Evolutionary conservation across 495 filamentous ascomycete species (phyloP).

Genomic region (Ascodesmis nigricans): DNA sequence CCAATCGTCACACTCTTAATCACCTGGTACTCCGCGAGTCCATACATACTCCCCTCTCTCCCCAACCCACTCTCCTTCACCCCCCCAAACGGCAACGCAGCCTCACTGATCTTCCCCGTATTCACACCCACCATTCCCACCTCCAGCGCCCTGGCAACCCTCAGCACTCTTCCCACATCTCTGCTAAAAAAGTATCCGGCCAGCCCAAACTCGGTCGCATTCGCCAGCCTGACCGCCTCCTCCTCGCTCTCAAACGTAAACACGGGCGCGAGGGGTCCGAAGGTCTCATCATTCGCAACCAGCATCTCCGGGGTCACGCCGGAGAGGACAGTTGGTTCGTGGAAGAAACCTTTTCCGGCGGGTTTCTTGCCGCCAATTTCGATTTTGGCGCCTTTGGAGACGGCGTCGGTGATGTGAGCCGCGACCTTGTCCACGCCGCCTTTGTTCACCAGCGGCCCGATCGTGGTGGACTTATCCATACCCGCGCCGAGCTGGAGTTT

Average conservation of each 20-base stretch:
- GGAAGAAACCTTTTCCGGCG: slow-evolving; percentile 33
- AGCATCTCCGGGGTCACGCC: slow-evolving; percentile 60
- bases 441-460: slow-evolving; percentile 37
- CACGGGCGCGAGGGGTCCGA: slow-evolving; percentile 25
- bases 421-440: slow-evolving; percentile 45
- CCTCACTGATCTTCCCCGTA: slow-evolving; percentile 21
- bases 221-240: slow-evolving; percentile 18
- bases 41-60: slow-evolving; percentile 9
- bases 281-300: slow-evolving; percentile 56
- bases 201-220: slow-evolving; percentile 21
- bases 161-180: slow-evolving; percentile 14
- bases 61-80: slow-evolving; percentile 13
- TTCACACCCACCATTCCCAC: slow-evolving; percentile 23
- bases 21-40: slow-evolving; percentile 1
- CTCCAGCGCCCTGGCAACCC: slow-evolving; percentile 16
- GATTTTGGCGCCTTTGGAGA: slow-evolving; percentile 45
- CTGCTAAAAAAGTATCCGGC: slow-evolving; percentile 21
- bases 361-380: slow-evolving; percentile 24
- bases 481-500: slow-evolving; percentile 38
- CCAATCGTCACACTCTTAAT: slow-evolving; percentile 2
- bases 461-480: slow-evolving; percentile 29
- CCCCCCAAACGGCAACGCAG: slow-evolving; percentile 12
- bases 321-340: slow-evolving; percentile 43
- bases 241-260: slow-evolving; percentile 20
- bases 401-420: slow-evolving; percentile 41